phyloP scores from a whole-genome alignment of 1,284 basidiomycete species.

The Heterobasidion parviporum region DNA sequence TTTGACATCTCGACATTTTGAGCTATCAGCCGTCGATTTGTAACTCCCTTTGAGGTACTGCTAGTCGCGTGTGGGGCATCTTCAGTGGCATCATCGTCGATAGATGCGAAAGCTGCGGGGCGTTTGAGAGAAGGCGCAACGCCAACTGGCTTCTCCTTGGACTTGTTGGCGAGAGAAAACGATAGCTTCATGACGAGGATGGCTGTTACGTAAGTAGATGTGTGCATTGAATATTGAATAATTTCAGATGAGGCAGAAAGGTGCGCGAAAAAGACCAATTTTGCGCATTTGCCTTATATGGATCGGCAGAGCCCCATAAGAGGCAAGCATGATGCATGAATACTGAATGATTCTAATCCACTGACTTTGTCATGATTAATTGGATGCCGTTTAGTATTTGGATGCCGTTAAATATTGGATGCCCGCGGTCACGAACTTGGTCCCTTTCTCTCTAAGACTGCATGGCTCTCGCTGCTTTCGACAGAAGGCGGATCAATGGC shows the following conservation, averaged over 20 bases:
- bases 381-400: too few relatives aligned
- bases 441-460: too few relatives aligned
- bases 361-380: too few relatives aligned
- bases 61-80: slow-evolving; percentile 37
- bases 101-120: slow-evolving; percentile 50
- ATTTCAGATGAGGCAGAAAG: not conserved
- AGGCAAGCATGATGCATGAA: too few relatives aligned
- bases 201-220: slow-evolving; percentile 1
- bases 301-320: not conserved
- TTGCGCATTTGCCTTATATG: not conserved
- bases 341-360: too few relatives aligned
- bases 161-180: slow-evolving; percentile 58
- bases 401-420: too few relatives aligned
- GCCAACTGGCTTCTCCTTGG: slow-evolving; percentile 37
- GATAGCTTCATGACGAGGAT: slow-evolving; percentile 63
- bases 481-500: slow-evolving; percentile 82
- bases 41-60: slow-evolving; percentile 26
- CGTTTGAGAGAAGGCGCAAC: slow-evolving; percentile 49
- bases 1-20: slow-evolving; percentile 54
- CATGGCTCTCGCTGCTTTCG: slow-evolving; percentile 41
- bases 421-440: too few relatives aligned
- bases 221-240: too few relatives aligned
- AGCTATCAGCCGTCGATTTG: slow-evolving; percentile 47
- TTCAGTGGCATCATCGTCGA: slow-evolving; percentile 54
- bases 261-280: not conserved